A percentile compares a stretch with the other conserved stretches of the same genome.
Evolutionary conservation across 1,284 basidiomycete genomes (phyloP).

Genomic region (Rhodotorula mucilaginosa): DNA sequence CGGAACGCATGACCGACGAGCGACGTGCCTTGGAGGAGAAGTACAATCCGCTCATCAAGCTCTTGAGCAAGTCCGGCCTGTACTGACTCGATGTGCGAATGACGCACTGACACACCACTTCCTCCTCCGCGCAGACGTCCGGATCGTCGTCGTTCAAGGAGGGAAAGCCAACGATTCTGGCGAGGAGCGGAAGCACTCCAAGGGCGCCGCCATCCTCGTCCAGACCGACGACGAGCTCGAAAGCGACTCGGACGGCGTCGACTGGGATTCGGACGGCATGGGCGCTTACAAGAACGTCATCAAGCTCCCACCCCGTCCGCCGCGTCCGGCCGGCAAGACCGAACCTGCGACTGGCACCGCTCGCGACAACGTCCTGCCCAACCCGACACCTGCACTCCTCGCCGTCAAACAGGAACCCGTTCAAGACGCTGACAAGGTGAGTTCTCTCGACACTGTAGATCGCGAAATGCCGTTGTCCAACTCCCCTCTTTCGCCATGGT

Average conservation of each 20-base stretch:
- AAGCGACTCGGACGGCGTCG: background rate
- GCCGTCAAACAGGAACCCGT: background rate
- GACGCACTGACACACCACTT: background rate
- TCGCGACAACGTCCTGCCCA: background rate
- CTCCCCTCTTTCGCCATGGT: background rate
- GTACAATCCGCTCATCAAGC: constrained; percentile 29
- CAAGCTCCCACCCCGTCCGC: background rate
- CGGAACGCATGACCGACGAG: constrained; percentile 12
- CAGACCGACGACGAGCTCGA: constrained; percentile 6
- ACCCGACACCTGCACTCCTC: background rate
- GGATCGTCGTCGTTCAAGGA: constrained; percentile 13
- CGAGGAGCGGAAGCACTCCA: background rate
- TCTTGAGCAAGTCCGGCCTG: constrained; percentile 20
- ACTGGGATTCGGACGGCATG: constrained; percentile 21
- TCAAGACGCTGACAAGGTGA: background rate
- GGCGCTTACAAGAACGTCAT: constrained; percentile 4
- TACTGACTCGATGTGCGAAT: background rate
- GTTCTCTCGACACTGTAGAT: background rate
- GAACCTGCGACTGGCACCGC: background rate
- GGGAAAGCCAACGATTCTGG: background rate
- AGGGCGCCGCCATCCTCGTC: background rate
- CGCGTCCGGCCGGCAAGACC: background rate
- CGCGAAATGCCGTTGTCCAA: background rate
- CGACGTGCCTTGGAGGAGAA: constrained; percentile 20
- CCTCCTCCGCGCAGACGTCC: constrained; percentile 9